A percentile compares a stretch with the other conserved stretches of the same genome.
phyloP scores from a whole-genome alignment of 163 green algal genomes.

The Chloromonas sp. region DNA sequence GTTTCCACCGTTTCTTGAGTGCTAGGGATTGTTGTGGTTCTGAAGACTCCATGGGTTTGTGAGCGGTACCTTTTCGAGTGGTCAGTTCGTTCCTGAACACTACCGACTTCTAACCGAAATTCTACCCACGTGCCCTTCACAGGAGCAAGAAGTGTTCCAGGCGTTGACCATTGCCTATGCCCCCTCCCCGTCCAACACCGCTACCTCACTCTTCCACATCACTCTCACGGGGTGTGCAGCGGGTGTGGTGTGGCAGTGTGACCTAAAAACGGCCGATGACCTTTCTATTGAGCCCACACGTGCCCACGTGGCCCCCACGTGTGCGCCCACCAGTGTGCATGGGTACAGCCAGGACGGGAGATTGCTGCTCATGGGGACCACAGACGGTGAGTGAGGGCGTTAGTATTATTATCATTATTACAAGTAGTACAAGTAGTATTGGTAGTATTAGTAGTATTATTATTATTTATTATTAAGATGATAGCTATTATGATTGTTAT shows the following conservation, averaged over 20 bases:
- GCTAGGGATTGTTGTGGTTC: background rate
- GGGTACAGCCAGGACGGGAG: background rate
- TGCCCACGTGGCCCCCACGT: background rate
- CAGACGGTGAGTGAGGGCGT: constrained; percentile 14
- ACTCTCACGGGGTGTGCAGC: constrained; percentile 19
- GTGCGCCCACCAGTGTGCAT: background rate
- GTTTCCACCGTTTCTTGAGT: background rate
- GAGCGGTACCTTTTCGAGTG: too few relatives aligned
- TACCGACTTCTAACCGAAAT: too few relatives aligned
- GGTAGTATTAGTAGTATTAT: too few relatives aligned
- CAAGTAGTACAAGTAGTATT: too few relatives aligned
- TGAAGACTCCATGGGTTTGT: too few relatives aligned
- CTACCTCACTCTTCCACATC: constrained; percentile 14
- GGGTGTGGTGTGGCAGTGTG: constrained; percentile 20
- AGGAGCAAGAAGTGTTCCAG: constrained; percentile 17
- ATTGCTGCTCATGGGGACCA: constrained; percentile 32
- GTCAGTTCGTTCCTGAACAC: too few relatives aligned
- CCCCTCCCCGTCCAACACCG: background rate
- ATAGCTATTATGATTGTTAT: too few relatives aligned
- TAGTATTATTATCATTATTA: too few relatives aligned
- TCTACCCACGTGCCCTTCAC: too few relatives aligned
- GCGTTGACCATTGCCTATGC: constrained; percentile 23
- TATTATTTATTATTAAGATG: too few relatives aligned
- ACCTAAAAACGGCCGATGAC: constrained; percentile 4
- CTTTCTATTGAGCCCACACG: background rate